Base-by-base conservation (phyloP, 1,284 basidiomycete genomes). In the Coniferiporia sulphurascens region DNA sequence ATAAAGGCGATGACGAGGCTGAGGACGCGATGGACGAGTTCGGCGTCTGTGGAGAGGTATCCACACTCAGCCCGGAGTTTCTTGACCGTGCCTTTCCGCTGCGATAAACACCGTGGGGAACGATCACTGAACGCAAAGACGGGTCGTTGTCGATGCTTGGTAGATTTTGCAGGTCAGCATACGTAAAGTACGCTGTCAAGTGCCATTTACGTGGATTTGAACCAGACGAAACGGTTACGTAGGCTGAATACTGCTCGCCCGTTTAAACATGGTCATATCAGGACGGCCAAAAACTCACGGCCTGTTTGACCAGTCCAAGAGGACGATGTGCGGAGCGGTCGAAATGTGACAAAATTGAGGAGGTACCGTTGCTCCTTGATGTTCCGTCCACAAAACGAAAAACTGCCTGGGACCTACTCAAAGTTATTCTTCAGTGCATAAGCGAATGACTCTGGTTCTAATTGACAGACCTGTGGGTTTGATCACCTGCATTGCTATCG, bases 111-210 rank as follows among this genome's bases (percentile, higher is more conserved):
- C 83, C 82, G 43, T 71, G 67, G 19, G 84, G 84, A 48, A 86
- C 78, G 44, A 73, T 72, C 32, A 86, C 76, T 45, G 71, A 76
- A 55, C 76, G 73, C 59, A 86, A 68, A 38, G 76, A 67, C 45
- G 78, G 76, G 66, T 85, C 83, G 58, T 74, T 75, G 68, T 84
- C 82, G 56, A 83, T 74, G 17, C 81, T 85, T 41, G 83, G 83
- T 56, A 86, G 78, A 59, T 73, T 75, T 51, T 78, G 76, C 51
- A 84, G 74, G 68, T 86, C 84, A 21, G 79, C 75, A 65, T 85
- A 83, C 50, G 81, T 82, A 72, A 85, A 84, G 67, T 85, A 84
- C 38, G 82, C 81, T 34, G 82, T 85, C 58, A 85, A 72, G 68
- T 85, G 81, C 81, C 81, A 84, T 69, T 84, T 84, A 63, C 78